A percentile compares a stretch with the other conserved stretches of the same genome.
Evolutionary conservation across 2,329 filamentous ascomycete species (phyloP).

Genomic region (Phoma herbarum): DNA sequence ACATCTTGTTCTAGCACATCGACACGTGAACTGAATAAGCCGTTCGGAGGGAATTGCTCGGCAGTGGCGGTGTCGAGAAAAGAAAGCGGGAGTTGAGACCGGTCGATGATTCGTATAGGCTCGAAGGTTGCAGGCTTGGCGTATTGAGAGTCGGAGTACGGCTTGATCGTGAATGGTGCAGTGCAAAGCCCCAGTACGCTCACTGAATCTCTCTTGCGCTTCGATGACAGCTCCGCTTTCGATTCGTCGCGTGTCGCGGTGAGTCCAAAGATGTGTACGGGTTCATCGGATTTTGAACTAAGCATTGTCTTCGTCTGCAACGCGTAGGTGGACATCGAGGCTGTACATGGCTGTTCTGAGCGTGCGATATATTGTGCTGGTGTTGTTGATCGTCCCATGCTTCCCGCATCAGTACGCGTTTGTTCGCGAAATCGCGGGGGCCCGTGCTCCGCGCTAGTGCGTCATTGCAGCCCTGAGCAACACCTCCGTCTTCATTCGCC

Average conservation of each 20-base stretch:
- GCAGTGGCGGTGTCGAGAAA: conserved; percentile 47
- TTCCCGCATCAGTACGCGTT: conserved; percentile 16
- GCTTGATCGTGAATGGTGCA: conserved; percentile 44
- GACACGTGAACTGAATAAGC: conserved; percentile 48
- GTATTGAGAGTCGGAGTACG: conserved; percentile 41
- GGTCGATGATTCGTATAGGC: conserved; percentile 47
- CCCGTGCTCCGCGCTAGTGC: conserved; percentile 21
- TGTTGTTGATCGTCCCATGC: conserved; percentile 7
- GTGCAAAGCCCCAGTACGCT: conserved; percentile 41
- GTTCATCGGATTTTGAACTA: conserved; percentile 28
- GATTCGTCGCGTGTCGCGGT: conserved; percentile 38
- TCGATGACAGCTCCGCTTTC: conserved; percentile 39
- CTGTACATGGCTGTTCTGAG: conserved; percentile 15
- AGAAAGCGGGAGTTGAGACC: conserved; percentile 50
- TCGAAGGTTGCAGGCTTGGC: conserved; percentile 43
- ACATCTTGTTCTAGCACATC: conserved; percentile 41
- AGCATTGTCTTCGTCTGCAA: conserved; percentile 47
- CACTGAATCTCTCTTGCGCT: conserved; percentile 44
- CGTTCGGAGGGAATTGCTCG: conserved; percentile 35
- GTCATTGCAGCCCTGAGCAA: conserved; percentile 18
- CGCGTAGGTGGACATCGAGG: conserved; percentile 38
- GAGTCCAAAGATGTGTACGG: conserved; percentile 34
- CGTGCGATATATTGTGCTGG: neutral
- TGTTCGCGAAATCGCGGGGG: conserved; percentile 14
- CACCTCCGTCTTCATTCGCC: conserved; percentile 1